phyloP scores from a whole-genome alignment of 148 eudicot genomes.

The Chenopodium suecicum region DNA sequence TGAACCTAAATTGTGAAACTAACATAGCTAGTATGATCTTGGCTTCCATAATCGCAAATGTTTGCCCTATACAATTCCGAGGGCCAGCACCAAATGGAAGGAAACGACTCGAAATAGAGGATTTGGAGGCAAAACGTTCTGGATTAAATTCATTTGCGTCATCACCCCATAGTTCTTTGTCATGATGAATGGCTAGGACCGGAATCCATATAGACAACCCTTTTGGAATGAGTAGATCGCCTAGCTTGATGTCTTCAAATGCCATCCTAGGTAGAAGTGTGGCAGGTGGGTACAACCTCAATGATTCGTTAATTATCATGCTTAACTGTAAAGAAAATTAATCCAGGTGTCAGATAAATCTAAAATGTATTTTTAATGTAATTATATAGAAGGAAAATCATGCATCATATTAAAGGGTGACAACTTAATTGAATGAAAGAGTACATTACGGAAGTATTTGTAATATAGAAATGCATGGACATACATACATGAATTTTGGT shows the following conservation, averaged over 20 bases:
- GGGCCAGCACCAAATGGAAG: constrained; percentile 89
- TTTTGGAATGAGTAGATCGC: constrained; percentile 73
- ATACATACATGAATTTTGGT: too few species aligned
- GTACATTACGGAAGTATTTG: too few species aligned
- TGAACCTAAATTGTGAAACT: constrained; percentile 54
- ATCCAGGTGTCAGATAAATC: not conserved
- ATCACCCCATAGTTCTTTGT: constrained; percentile 70
- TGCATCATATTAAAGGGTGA: too few species aligned
- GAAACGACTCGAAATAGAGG: constrained; percentile 59
- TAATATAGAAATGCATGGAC: too few species aligned
- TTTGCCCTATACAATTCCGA: constrained; percentile 83
- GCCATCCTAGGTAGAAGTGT: constrained; percentile 85
- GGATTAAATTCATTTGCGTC: constrained; percentile 85
- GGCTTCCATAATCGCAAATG: constrained; percentile 84
- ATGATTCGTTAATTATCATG: constrained; percentile 81
- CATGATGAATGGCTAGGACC: constrained; percentile 81
- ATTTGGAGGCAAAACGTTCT: constrained; percentile 59
- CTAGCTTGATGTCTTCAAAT: constrained; percentile 70
- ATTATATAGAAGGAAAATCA: too few species aligned
- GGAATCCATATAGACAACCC: constrained; percentile 97
- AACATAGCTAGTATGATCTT: constrained; percentile 80
- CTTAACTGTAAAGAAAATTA: constrained; percentile 45
- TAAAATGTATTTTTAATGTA: too few species aligned
- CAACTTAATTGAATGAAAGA: too few species aligned
- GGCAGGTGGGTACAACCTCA: constrained; percentile 90